Evolutionary conservation across 768 basidiomycete species (phyloP).

Genomic region (Pseudohyphozyma bogoriensis): DNA sequence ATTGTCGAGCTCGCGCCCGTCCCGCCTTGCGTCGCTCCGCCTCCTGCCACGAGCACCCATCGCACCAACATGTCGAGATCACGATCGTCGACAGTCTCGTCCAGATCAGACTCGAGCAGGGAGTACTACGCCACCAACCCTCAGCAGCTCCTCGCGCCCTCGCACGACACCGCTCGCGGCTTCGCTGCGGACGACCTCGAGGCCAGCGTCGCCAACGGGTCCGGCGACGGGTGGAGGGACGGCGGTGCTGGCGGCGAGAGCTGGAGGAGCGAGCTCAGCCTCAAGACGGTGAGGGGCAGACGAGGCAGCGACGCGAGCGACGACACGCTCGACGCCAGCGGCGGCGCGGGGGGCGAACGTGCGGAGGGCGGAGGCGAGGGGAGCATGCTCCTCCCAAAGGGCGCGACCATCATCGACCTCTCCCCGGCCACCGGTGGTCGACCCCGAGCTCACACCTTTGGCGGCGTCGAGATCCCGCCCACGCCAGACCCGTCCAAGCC

Average conservation of each 20-base stretch:
- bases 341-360: too few relatives aligned
- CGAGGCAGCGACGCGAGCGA: too few relatives aligned
- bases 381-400: too few relatives aligned
- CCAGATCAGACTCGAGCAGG: neutral
- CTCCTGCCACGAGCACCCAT: too few relatives aligned
- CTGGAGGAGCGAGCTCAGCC: too few relatives aligned
- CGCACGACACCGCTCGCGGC: neutral
- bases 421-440: neutral
- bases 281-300: too few relatives aligned
- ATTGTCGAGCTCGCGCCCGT: too few relatives aligned
- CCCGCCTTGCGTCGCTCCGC: too few relatives aligned
- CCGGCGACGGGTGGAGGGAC: neutral
- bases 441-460: constrained; percentile 11
- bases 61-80: neutral
- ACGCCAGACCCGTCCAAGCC: neutral
- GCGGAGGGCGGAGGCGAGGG: too few relatives aligned
- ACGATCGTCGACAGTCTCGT: neutral
- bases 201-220: neutral
- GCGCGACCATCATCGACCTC: neutral
- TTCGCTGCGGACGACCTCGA: neutral
- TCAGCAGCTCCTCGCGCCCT: neutral
- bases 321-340: too few relatives aligned
- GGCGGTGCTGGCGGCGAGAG: too few relatives aligned
- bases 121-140: neutral
- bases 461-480: constrained; percentile 13